Evolutionary conservation across 2,329 filamentous ascomycete genomes (phyloP), one percentile per base, ranked within the genome.

Genomic region (Pseudogymnoascus sp.): DNA sequence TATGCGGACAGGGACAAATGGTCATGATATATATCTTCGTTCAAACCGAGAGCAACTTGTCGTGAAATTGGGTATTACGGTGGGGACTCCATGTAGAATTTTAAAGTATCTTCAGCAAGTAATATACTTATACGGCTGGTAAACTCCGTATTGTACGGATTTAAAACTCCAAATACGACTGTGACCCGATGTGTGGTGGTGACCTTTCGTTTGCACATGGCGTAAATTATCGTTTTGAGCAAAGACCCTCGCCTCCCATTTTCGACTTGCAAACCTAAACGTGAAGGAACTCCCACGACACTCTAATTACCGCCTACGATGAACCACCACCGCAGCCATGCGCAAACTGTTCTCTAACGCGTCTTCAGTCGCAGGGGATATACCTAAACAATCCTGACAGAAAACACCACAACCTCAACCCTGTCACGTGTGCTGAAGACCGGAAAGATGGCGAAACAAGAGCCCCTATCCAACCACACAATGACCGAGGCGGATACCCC

Each of bases 21-120:
- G 50, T 56, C 50, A 56, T 33, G 50, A 56, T 33, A 56, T 56
- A 56, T 56, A 56, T 21, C 26, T 53, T 53, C 50, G 7, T 33
- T 29, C n/a, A 21, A 19, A 15, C 1, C 4, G 10, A 33, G 2
- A 10, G 29, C 50, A 33, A 33, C 50, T 33, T 33, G n/a, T 23
- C 5, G 42, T 33, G 50, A 50, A 29, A 29, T 50, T 29, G 6
- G 1, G 7, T 13, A 13, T 4, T 21, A 15, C 50, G 7, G 29
- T 19, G 6, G 2, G 19, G 26, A 4, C 26, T 19, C 29, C 5
- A 33, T 33, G 3, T 33, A 56, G 2, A 7, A 53, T 29, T 29
- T 29, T 29, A 17, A 26, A 50, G 7, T 26, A 29, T 29, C 29
- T 2, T 3, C 7, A n/a, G 23, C 7, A 26, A n/a, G 21, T n/a